Percentiles rank a stretch among this genome's conserved stretches.
phyloP scores from a whole-genome alignment of 2,329 filamentous ascomycete species.

The Calonectria multiphialidica region DNA sequence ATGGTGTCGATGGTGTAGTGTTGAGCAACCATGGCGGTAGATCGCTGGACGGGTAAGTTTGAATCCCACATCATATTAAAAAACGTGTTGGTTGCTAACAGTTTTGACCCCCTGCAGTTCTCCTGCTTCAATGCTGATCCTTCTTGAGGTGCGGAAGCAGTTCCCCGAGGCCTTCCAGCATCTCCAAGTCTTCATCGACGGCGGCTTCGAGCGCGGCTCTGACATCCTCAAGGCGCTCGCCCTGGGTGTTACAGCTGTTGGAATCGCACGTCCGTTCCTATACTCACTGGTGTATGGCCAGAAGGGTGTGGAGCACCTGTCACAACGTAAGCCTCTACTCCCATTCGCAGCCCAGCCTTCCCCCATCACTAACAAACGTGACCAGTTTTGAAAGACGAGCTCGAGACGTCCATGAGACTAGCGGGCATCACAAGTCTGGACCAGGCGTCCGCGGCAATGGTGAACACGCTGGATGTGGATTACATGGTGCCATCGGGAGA shows the following conservation, averaged over 20 bases:
- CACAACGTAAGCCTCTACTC: slow-evolving; percentile 60
- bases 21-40: slow-evolving; percentile 71
- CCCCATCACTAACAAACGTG: neutral
- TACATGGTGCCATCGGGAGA: slow-evolving; percentile 43
- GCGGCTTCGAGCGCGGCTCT: slow-evolving; percentile 64
- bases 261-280: slow-evolving; percentile 64
- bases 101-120: slow-evolving; percentile 33
- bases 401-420: slow-evolving; percentile 47
- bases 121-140: slow-evolving; percentile 60
- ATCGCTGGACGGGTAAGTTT: slow-evolving; percentile 60
- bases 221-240: slow-evolving; percentile 67
- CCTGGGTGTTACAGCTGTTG: slow-evolving; percentile 65
- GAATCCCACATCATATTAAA: rapidly evolving
- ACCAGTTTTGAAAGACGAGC: slow-evolving; percentile 46
- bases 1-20: slow-evolving; percentile 65
- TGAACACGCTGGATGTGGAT: slow-evolving; percentile 48
- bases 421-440: slow-evolving; percentile 45
- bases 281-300: slow-evolving; percentile 67
- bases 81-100: neutral
- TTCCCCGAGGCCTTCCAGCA: slow-evolving; percentile 62
- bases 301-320: slow-evolving; percentile 65
- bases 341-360: too few species aligned
- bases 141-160: slow-evolving; percentile 62
- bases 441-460: slow-evolving; percentile 42
- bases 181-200: slow-evolving; percentile 66